Evolutionary conservation across 2,329 filamentous ascomycete species (phyloP).

Genomic region (Aotearoamyces nothofagi): DNA sequence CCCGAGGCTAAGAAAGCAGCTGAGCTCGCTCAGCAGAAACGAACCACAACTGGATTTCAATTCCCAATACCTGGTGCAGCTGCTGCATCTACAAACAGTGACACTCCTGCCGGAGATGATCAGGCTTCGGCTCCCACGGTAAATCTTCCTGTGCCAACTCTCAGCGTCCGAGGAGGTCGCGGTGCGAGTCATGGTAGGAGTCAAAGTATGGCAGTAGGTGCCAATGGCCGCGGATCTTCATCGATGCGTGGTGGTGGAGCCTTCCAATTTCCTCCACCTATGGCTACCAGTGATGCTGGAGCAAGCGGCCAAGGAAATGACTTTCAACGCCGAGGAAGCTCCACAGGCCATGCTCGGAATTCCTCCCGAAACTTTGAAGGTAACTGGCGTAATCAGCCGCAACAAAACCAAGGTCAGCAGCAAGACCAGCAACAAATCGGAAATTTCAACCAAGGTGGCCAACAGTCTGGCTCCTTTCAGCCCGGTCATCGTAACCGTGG

Average conservation of each 20-base stretch:
- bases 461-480: conserved; percentile 65
- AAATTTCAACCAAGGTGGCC: conserved; percentile 56
- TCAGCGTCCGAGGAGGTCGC: conserved; percentile 32
- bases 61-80: conserved; percentile 68
- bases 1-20: conserved; percentile 96
- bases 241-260: conserved; percentile 49
- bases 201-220: conserved; percentile 78
- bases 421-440: conserved; percentile 37
- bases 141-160: conserved; percentile 6
- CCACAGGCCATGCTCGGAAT: conserved; percentile 57
- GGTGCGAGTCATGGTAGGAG: conserved; percentile 55
- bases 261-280: conserved; percentile 51
- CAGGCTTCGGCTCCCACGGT: conserved; percentile 9
- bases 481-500: conserved; percentile 77
- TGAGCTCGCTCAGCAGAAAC: conserved; percentile 90
- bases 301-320: conserved; percentile 34
- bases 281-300: conserved; percentile 34
- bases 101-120: conserved; percentile 13
- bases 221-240: conserved; percentile 48
- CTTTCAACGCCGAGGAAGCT: conserved; percentile 61
- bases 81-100: conserved; percentile 31
- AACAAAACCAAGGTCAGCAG: conserved; percentile 24
- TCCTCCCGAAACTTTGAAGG: conserved; percentile 91
- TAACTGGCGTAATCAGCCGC: conserved; percentile 83
- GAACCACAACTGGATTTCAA: conserved; percentile 85